Conservation (phyloP, 75 land plant genomes). For the Picea glauca region DNA sequence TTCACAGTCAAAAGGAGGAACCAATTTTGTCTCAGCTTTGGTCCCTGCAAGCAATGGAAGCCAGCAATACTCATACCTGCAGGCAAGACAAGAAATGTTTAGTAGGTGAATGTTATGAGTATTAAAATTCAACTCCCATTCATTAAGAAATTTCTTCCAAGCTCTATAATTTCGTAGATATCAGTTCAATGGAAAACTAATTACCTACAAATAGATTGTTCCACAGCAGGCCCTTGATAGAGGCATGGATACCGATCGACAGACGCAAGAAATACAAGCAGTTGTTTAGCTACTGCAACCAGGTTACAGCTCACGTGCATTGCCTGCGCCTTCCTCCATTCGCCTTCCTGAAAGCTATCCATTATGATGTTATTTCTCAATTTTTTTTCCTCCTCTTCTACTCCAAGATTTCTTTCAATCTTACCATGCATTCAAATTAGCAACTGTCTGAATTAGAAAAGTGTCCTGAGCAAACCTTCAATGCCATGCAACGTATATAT, state of each 20-base stretch:
- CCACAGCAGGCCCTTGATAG: conserved; percentile 13
- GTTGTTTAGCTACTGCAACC: conserved; percentile 14
- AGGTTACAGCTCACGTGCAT: conserved; percentile 24
- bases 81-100: background rate
- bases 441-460: no score
- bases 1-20: conserved; percentile 37
- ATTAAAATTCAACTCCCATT: background rate
- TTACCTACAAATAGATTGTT: conserved; percentile 18
- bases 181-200: background rate
- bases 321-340: conserved; percentile 58
- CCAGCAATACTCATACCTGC: conserved; percentile 30
- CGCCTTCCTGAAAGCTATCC: conserved; percentile 38
- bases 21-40: background rate
- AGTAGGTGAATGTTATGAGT: background rate
- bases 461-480: no score
- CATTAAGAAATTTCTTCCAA: background rate
- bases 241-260: conserved; percentile 21
- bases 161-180: background rate
- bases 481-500: no score
- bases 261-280: conserved; percentile 19
- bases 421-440: no score
- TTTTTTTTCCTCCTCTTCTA: background rate
- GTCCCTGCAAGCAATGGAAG: conserved; percentile 16
- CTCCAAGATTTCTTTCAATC: no score
- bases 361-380: conserved; percentile 2